These are phyloP conservation scores for Zymoseptoria pseudotritici DNA, from an alignment of 2,329 filamentous ascomycete genomes.

Conservation along the genomic window DNA sequence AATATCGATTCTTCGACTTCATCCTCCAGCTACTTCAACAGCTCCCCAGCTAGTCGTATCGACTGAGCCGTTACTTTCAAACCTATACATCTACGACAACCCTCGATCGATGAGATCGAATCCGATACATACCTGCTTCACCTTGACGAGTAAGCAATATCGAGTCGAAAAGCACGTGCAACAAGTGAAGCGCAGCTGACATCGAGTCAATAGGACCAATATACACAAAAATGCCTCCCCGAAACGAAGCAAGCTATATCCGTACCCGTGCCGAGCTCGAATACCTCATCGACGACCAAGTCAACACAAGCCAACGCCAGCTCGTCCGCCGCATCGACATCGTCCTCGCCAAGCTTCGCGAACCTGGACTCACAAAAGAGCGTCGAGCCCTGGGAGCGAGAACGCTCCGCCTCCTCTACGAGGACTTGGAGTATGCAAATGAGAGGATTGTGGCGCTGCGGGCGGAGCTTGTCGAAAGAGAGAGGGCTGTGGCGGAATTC, in stretches of 20 bases:
- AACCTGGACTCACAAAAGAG: neutral
- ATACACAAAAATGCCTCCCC: neutral
- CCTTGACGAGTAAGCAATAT: neutral
- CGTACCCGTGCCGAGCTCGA: neutral
- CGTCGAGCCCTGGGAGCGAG: neutral
- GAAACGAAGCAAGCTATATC: neutral
- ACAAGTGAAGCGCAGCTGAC: neutral
- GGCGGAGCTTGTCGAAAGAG: neutral
- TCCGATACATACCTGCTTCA: neutral
- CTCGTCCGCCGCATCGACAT: neutral
- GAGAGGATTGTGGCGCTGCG: neutral
- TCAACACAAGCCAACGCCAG: neutral
- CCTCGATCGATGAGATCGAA: too few relatives aligned
- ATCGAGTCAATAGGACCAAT: neutral
- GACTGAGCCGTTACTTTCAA: too few relatives aligned
- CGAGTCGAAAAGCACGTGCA: neutral
- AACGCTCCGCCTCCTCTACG: neutral
- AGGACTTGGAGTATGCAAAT: neutral
- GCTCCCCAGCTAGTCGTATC: too few relatives aligned
- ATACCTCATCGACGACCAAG: neutral
- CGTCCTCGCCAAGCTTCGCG: neutral
- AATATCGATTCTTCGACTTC: too few relatives aligned
- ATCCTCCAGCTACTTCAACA: too few relatives aligned
- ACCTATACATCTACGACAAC: too few relatives aligned
- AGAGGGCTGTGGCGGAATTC: neutral